Base-by-base conservation (phyloP, 345 rosid species). In the Linum lewisii region DNA sequence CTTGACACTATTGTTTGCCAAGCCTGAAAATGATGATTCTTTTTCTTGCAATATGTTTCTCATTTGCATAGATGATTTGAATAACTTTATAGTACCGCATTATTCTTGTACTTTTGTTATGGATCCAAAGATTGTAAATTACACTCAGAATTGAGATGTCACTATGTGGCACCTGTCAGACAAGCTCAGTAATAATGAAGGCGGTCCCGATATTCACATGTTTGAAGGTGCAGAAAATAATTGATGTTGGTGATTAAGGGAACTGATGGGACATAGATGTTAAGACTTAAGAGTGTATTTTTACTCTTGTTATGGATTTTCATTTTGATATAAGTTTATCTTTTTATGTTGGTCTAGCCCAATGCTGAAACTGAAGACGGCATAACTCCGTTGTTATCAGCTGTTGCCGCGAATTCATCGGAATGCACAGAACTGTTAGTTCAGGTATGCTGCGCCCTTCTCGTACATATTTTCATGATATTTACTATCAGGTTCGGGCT, bases 321-420 rank as follows among this genome's bases (percentile, higher is more conserved):
- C 36, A 10, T 21, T 38, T 15, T 23, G 9, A 32, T 34, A 21
- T 38, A 19, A 45, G 3, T 58, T 7, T 37, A 7, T 6, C 23
- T 20, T 60, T 32, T 4, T 14, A 22, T 61, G 69, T 24, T 71
- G 75, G 54, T 82, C 77, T 90, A 92, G 98, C 89, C 90, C 9
- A 86, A 92, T 77, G 77, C 83, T 32, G 95, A 80, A 75, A 92
- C 93, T 8, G 96, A 88, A 72, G 98, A 92, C 74, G 51, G 64
- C 71, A 75, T 86, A 65, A 88, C 98, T 10, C 96, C 96, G 6
- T 51, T 92, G 52, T 66, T 92, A 75, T 88, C 98, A 45, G 81
- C 96, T 21, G 96, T 92, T 0, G 98, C 98, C 26, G 98, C 98
- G 4, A 83, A 84, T 72, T 92, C 98, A 64, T 65, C 83, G 26